Conservation (phyloP, 2,329 filamentous ascomycete species). For the Penicillium sp. region DNA sequence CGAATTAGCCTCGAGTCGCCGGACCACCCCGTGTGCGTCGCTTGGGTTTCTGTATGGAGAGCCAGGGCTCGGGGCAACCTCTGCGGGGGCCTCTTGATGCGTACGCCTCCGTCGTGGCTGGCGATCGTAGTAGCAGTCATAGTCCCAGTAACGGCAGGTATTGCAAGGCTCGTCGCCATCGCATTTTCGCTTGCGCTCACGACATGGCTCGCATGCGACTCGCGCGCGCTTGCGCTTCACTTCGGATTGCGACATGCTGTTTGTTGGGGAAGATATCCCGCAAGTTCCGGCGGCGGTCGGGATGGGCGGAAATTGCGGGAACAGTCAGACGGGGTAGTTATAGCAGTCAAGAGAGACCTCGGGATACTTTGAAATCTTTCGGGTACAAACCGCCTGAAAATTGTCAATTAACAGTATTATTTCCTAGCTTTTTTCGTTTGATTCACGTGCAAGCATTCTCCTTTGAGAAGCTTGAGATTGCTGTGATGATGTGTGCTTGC, state of each 20-base stretch:
- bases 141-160: conserved; percentile 31
- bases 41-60: conserved; percentile 3
- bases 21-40: conserved; percentile 27
- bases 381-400: neutral
- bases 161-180: conserved; percentile 27
- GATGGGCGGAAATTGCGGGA: neutral
- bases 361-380: neutral
- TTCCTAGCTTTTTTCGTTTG: neutral
- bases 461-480: no score
- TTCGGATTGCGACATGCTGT: neutral
- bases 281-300: neutral
- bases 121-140: conserved; percentile 29
- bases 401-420: neutral
- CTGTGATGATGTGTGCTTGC: no score
- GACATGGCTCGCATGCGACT: conserved; percentile 31
- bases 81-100: conserved; percentile 4
- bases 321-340: no score
- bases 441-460: neutral
- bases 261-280: neutral
- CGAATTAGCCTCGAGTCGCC: conserved; percentile 54
- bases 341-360: neutral
- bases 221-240: conserved; percentile 27
- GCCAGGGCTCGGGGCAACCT: neutral
- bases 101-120: conserved; percentile 6
- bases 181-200: conserved; percentile 33